A percentile compares a stretch with the other conserved stretches of the same genome.
Conservation (phyloP, 768 basidiomycete genomes). For the Hortiboletus flavorubellus region DNA sequence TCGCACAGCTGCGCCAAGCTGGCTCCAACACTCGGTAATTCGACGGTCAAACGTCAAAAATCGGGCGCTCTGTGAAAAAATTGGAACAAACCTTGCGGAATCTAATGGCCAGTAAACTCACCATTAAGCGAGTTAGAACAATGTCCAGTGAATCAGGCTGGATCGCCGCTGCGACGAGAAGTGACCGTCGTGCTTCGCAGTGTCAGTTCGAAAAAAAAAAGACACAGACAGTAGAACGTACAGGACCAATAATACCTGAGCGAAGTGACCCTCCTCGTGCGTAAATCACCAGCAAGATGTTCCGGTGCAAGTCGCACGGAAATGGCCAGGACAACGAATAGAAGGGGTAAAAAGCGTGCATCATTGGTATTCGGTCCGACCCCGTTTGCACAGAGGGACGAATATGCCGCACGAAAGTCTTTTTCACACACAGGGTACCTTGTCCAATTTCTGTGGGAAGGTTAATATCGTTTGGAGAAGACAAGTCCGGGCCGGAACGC, state of each 20-base stretch:
- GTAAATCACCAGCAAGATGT: slow-evolving; percentile 75
- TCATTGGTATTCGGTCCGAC: slow-evolving; percentile 67
- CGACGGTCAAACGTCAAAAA: slow-evolving; percentile 71
- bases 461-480: background rate
- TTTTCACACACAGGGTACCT: slow-evolving; percentile 87
- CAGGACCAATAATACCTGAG: slow-evolving; percentile 95
- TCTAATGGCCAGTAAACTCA: slow-evolving; percentile 23
- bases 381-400: slow-evolving; percentile 60
- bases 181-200: slow-evolving; percentile 69
- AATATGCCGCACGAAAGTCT: slow-evolving; percentile 72
- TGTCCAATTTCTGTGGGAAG: slow-evolving; percentile 74
- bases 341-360: slow-evolving; percentile 82
- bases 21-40: slow-evolving; percentile 95
- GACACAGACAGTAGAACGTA: slow-evolving; percentile 40
- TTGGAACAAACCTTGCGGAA: slow-evolving; percentile 6
- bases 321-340: slow-evolving; percentile 91
- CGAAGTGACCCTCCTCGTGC: slow-evolving; percentile 72
- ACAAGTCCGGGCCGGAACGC: background rate
- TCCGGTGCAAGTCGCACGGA: slow-evolving; percentile 85
- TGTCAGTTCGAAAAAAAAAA: slow-evolving; percentile 20
- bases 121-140: slow-evolving; percentile 86
- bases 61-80: slow-evolving; percentile 56
- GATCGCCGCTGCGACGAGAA: slow-evolving; percentile 89
- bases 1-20: slow-evolving; percentile 86
- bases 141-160: slow-evolving; percentile 91